Percentiles rank a stretch among this genome's conserved stretches.
Evolutionary conservation across 2,329 filamentous ascomycete species (phyloP).

Genomic region (Periconia digitata): DNA sequence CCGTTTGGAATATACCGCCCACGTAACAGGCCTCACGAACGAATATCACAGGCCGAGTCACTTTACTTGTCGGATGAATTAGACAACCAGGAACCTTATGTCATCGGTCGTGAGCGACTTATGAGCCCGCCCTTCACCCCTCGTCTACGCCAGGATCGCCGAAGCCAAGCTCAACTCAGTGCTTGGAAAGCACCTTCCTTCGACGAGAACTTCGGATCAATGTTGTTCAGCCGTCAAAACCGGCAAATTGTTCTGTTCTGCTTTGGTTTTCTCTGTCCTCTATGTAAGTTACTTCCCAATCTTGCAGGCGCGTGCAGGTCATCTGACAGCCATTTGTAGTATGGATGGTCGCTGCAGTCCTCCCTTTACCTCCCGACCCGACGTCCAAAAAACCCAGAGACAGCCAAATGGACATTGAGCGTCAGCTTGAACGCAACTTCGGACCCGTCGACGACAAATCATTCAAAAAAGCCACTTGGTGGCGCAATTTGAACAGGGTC

Average conservation of each 20-base stretch:
- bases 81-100: slow-evolving; percentile 33
- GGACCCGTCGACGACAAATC: slow-evolving; percentile 51
- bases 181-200: slow-evolving; percentile 75
- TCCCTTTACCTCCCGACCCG: slow-evolving; percentile 68
- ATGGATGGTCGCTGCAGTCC: slow-evolving; percentile 77
- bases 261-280: slow-evolving; percentile 74
- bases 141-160: slow-evolving; percentile 43
- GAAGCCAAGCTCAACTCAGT: slow-evolving; percentile 53
- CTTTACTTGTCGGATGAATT: slow-evolving; percentile 31
- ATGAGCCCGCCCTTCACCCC: slow-evolving; percentile 36
- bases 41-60: slow-evolving; percentile 30
- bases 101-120: slow-evolving; percentile 29
- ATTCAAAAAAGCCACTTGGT: slow-evolving; percentile 64
- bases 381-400: slow-evolving; percentile 17
- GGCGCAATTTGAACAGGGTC: slow-evolving; percentile 63
- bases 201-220: slow-evolving; percentile 63
- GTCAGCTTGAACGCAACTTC: slow-evolving; percentile 48
- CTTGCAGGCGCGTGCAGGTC: slow-evolving; percentile 14
- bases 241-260: slow-evolving; percentile 75
- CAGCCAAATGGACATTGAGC: slow-evolving; percentile 43
- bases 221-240: slow-evolving; percentile 67
- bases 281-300: slow-evolving; percentile 42
- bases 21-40: slow-evolving; percentile 40
- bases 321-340: slow-evolving; percentile 52
- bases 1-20: slow-evolving; percentile 41